phyloP scores from a whole-genome alignment of 192 early-diverging fungal genomes.

The Funneliformis geosporum region DNA sequence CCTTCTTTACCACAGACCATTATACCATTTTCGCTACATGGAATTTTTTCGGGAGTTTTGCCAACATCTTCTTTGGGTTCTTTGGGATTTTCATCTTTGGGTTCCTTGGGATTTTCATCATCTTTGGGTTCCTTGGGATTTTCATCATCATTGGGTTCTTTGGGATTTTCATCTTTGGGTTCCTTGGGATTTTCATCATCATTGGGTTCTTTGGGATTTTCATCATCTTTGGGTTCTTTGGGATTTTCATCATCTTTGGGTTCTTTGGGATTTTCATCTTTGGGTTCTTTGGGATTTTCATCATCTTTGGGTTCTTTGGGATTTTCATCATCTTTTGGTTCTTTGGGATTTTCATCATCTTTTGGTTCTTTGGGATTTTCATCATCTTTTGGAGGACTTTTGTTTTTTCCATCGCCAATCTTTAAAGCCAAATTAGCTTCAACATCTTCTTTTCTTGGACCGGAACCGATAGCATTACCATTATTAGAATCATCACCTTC shows the following conservation, averaged over 20 bases:
- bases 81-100: neutral
- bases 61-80: neutral
- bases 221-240: neutral
- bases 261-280: neutral
- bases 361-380: neutral
- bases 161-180: neutral
- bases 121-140: neutral
- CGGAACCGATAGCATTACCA: slow-evolving; percentile 22
- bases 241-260: neutral
- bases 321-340: neutral
- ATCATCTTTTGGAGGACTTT: neutral
- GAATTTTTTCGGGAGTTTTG: no score
- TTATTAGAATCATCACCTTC: slow-evolving; percentile 17
- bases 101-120: neutral
- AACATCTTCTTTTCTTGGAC: slow-evolving; percentile 6
- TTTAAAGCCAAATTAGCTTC: slow-evolving; percentile 13
- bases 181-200: neutral
- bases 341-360: neutral
- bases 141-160: neutral
- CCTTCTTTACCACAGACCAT: neutral
- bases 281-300: neutral
- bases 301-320: neutral
- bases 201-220: neutral
- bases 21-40: neutral
- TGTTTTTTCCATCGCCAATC: neutral